Evolutionary conservation across 768 basidiomycete species (phyloP).

Genomic region (Auriscalpium orientale): DNA sequence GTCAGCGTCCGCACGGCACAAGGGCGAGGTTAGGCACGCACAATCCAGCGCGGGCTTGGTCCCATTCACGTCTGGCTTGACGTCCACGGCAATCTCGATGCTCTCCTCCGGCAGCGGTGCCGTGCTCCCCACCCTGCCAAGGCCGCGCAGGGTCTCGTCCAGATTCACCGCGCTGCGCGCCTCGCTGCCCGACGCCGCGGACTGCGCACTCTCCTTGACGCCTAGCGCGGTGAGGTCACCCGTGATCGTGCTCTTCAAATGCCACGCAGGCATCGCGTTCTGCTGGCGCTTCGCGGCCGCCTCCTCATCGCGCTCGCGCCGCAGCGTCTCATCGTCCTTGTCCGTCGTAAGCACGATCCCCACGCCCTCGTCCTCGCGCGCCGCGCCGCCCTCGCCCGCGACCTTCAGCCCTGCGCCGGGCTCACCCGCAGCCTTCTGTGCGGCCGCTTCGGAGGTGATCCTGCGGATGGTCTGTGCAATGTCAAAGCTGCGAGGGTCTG

Average conservation of each 20-base stretch:
- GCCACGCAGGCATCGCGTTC: constrained; percentile 91
- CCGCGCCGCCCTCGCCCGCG: constrained; percentile 55
- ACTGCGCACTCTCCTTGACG: constrained; percentile 59
- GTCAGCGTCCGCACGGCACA: neutral
- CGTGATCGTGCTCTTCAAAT: constrained; percentile 91
- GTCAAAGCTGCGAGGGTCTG: constrained; percentile 51
- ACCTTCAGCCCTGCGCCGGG: constrained; percentile 57
- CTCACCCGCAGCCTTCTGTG: constrained; percentile 42
- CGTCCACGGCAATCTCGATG: constrained; percentile 24
- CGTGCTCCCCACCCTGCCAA: constrained; percentile 32
- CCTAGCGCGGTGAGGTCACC: constrained; percentile 87
- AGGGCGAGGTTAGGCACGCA: constrained; percentile 29
- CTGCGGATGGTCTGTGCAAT: constrained; percentile 76
- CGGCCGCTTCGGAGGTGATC: constrained; percentile 49
- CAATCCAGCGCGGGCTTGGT: constrained; percentile 54
- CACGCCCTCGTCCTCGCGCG: constrained; percentile 65
- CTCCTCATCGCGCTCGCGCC: constrained; percentile 68
- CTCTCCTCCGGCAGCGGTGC: constrained; percentile 32
- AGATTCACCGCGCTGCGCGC: constrained; percentile 17
- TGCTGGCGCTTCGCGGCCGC: constrained; percentile 83
- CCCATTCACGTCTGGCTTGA: constrained; percentile 36
- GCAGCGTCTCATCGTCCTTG: constrained; percentile 73
- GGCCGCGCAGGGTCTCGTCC: constrained; percentile 65
- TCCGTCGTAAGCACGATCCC: constrained; percentile 85
- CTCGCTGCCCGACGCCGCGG: constrained; percentile 27